Base-by-base conservation (phyloP, 495 filamentous ascomycete genomes). In the Podospora comata region DNA sequence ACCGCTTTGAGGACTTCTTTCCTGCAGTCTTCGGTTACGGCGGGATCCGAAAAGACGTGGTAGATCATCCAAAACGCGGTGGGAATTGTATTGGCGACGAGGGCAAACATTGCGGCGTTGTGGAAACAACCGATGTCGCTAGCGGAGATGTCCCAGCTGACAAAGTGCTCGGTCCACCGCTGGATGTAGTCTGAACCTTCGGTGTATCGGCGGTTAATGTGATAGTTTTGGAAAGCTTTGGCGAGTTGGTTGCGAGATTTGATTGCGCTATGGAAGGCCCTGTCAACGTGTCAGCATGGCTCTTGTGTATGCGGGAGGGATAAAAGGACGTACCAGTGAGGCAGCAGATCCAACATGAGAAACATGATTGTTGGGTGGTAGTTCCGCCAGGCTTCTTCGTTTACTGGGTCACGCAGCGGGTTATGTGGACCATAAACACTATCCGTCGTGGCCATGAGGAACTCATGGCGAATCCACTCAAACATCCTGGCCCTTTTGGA, bases 111-210 rank as follows among this genome's bases (percentile, higher is more conserved):
- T 2, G 19, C 19, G 53, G 48, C 64, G n/a, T 75, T 61, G 59
- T 79, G 74, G 68, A 73, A 53, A 61, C 74, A 65, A 4, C 66
- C 76, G 19, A 77, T 57, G 23, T 76, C 74, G 34, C 70, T 67
- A 16, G 57, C 0, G 30, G 56, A 56, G 4, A 74, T 59, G 15
- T 64, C 64, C n/a, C 70, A 73, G 62, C 34, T 18, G 26, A 18
- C 26, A 55, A 75, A 67, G 56, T 76, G 74, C 55, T 72, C 68
- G 32, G 57, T 60, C 34, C 72, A 71, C 34, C 62, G 68, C 15
- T 28, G 55, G 9, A 75, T 73, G 5, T 73, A 68, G 2, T 64
- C 69, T 13, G 72, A 74, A 5, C 62, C 72, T 4, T 39, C 62
- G 62, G 70, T 27, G 55, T 71, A 65, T 3, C 69, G 68, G 27